These are phyloP conservation scores for Penicillium frequentans DNA, from an alignment of 2,329 filamentous ascomycete genomes.

Conservation along the genomic window DNA sequence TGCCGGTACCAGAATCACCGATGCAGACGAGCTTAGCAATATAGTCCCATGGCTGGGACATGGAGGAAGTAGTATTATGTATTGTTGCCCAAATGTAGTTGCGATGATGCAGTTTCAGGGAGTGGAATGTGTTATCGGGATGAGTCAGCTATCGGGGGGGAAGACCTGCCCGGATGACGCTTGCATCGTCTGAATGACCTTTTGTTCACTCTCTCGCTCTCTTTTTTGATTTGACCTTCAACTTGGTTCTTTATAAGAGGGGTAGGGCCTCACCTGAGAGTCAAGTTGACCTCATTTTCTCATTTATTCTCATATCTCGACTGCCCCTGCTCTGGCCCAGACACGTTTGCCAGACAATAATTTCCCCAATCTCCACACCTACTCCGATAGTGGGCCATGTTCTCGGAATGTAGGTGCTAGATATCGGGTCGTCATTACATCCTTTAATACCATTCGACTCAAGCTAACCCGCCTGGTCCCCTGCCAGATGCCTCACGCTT, in stretches of 20 bases:
- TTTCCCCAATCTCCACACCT: constrained; percentile 8
- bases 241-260: background rate
- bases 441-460: background rate
- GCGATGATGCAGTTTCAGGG: constrained; percentile 9
- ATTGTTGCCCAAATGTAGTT: background rate
- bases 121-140: constrained; percentile 17
- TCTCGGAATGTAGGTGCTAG: constrained; percentile 79
- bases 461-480: background rate
- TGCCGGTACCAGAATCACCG: constrained; percentile 93
- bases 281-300: background rate
- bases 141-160: constrained; percentile 37
- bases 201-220: background rate
- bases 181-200: constrained; percentile 25
- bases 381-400: constrained; percentile 56
- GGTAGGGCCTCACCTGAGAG: background rate
- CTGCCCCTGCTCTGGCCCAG: background rate
- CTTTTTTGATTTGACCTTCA: background rate
- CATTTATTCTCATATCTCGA: background rate
- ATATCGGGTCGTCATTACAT: background rate
- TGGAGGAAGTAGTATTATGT: constrained; percentile 27
- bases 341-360: background rate
- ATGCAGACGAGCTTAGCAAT: constrained; percentile 99
- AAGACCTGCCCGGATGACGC: constrained; percentile 40
- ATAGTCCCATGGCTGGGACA: constrained; percentile 81
- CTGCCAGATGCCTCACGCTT: constrained; percentile 89